Conservation (phyloP, 176 grass and related monocot species). For the Pontederia paniculata region DNA sequence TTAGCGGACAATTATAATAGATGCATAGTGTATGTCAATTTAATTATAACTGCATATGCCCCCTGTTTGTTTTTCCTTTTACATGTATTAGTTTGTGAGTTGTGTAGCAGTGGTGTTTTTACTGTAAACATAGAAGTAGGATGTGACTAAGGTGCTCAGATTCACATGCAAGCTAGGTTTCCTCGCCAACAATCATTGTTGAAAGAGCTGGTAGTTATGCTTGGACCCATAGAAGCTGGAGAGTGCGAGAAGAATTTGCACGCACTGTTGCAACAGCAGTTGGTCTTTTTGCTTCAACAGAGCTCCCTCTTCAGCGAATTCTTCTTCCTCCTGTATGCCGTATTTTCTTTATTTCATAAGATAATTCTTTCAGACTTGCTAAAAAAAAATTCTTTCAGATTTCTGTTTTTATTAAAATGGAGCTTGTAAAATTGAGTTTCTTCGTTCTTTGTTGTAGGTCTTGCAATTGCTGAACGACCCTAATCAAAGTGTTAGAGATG, state of each 20-base stretch:
- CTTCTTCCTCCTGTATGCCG: conserved; percentile 64
- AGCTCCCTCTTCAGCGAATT: conserved; percentile 65
- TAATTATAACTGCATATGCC: too few relatives aligned
- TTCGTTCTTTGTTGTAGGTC: conserved; percentile 24
- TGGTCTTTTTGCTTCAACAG: conserved; percentile 78
- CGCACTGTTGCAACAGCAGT: conserved; percentile 59
- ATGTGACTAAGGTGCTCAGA: not conserved
- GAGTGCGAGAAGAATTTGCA: conserved; percentile 78
- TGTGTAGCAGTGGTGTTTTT: too few relatives aligned
- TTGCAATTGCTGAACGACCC: conserved; percentile 86
- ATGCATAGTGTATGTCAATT: too few relatives aligned
- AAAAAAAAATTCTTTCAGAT: too few relatives aligned
- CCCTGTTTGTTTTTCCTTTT: too few relatives aligned
- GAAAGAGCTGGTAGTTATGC: conserved; percentile 93
- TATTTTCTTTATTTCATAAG: conserved; percentile 2
- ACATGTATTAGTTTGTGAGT: too few relatives aligned
- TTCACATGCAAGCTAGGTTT: conserved; percentile 42
- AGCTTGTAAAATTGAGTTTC: not conserved
- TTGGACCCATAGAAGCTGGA: conserved; percentile 87
- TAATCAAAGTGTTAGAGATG: conserved; percentile 78
- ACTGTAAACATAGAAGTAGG: conserved; percentile 1
- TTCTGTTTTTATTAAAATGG: too few relatives aligned
- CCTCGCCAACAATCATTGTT: conserved; percentile 81
- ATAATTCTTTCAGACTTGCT: not conserved
- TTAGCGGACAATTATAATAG: too few relatives aligned